phyloP scores from a whole-genome alignment of 371 early-diverging fungal genomes.

The Catenaria anguillulae region DNA sequence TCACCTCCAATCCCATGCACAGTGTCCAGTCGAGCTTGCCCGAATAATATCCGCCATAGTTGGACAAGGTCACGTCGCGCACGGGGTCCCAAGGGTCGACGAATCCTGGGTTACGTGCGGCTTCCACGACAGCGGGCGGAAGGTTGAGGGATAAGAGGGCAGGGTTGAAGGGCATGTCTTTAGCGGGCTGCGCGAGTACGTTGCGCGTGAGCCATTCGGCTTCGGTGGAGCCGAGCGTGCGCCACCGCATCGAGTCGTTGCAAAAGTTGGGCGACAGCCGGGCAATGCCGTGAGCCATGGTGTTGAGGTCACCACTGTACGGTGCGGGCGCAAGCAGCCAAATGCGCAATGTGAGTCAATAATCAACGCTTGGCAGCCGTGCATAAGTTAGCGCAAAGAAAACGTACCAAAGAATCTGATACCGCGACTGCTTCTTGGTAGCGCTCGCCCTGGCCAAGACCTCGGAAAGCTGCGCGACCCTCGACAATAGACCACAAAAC shows the following conservation, averaged over 20 bases:
- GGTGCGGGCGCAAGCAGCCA: no score
- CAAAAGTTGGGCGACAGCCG: slow-evolving; percentile 50
- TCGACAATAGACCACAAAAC: slow-evolving; percentile 53
- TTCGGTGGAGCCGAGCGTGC: slow-evolving; percentile 48
- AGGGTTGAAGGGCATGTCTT: slow-evolving; percentile 27
- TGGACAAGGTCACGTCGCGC: slow-evolving; percentile 43
- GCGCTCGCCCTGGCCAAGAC: slow-evolving; percentile 41
- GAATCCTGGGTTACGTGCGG: slow-evolving; percentile 56
- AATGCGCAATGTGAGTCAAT: no score
- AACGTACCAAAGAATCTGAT: slow-evolving; percentile 37
- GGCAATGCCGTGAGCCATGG: slow-evolving; percentile 64
- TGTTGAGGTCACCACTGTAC: slow-evolving; percentile 60
- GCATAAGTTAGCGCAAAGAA: not conserved
- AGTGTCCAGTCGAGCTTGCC: slow-evolving; percentile 69
- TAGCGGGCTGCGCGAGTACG: slow-evolving; percentile 28
- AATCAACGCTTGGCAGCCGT: not conserved
- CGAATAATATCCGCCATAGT: slow-evolving; percentile 42
- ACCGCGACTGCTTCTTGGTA: slow-evolving; percentile 25
- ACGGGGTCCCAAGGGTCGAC: slow-evolving; percentile 50
- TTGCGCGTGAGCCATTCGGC: slow-evolving; percentile 53
- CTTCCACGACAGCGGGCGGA: slow-evolving; percentile 24
- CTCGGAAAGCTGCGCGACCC: slow-evolving; percentile 49
- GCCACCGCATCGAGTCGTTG: slow-evolving; percentile 45
- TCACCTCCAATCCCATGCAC: slow-evolving; percentile 38
- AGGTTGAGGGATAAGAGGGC: slow-evolving; percentile 16